Conservation (phyloP, 2,329 filamentous ascomycete species). For the Fusarium duplospermum region DNA sequence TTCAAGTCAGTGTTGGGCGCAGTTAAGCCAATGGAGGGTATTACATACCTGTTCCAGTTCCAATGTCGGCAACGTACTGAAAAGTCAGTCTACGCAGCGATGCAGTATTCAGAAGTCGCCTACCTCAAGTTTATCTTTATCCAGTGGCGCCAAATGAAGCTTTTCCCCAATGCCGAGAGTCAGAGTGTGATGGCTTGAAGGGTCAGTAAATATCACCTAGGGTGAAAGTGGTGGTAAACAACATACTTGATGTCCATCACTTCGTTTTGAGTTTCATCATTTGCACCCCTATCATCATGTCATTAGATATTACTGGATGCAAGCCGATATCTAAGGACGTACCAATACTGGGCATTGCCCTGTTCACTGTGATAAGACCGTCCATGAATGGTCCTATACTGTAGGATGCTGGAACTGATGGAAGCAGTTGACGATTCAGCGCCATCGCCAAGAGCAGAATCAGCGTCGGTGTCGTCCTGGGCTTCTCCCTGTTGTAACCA, state of each 20-base stretch:
- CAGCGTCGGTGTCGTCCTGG: constrained; percentile 9
- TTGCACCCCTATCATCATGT: constrained; percentile 15
- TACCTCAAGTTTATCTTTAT: constrained; percentile 20
- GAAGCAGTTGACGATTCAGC: constrained; percentile 25
- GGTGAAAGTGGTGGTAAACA: not conserved
- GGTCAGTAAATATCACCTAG: not conserved
- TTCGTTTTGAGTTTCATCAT: constrained; percentile 24
- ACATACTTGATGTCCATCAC: constrained; percentile 31
- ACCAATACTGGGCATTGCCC: constrained; percentile 25
- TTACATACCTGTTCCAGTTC: constrained; percentile 26
- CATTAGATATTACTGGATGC: not conserved
- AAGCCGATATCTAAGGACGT: not conserved
- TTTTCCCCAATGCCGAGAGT: constrained; percentile 18
- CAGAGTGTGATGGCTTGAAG: constrained; percentile 19
- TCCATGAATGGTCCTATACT: constrained; percentile 24
- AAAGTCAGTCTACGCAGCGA: not conserved
- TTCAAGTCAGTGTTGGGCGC: not conserved
- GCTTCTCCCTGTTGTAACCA: not conserved
- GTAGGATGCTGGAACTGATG: constrained; percentile 25
- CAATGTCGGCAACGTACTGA: constrained; percentile 20
- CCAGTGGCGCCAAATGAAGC: constrained; percentile 23
- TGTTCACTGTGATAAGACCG: constrained; percentile 31
- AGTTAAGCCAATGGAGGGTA: not conserved
- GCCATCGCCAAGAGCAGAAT: constrained; percentile 30
- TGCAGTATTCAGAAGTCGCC: no score